Conservation (phyloP, 495 filamentous ascomycete species). For the Trichoderma orchidacearum region DNA sequence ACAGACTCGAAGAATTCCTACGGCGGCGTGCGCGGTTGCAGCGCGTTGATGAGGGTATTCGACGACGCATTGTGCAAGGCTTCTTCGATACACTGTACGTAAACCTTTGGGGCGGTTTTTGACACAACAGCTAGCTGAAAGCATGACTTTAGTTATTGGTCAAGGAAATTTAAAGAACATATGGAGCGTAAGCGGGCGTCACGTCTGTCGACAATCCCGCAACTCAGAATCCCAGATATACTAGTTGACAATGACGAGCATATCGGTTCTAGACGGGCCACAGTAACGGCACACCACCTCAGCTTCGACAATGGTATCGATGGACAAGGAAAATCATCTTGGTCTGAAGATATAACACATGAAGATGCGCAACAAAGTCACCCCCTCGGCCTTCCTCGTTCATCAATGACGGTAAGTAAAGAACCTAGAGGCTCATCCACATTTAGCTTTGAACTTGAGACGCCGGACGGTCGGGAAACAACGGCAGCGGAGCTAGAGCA, state of each 20-base stretch:
- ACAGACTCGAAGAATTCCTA: conserved; percentile 81
- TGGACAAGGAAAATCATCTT: neutral
- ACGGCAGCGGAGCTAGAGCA: conserved; percentile 20
- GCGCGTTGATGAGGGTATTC: conserved; percentile 91
- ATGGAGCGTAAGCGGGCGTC: conserved; percentile 52
- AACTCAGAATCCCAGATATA: conserved; percentile 82
- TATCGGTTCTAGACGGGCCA: neutral
- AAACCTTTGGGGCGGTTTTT: too few relatives aligned
- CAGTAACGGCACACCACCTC: conserved; percentile 1
- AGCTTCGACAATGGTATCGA: neutral
- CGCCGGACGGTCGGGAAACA: conserved; percentile 17
- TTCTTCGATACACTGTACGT: conserved; percentile 87
- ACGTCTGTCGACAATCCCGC: conserved; percentile 63
- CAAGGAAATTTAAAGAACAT: conserved; percentile 62
- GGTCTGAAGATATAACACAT: conserved; percentile 1
- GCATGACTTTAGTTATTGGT: conserved; percentile 45
- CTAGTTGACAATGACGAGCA: conserved; percentile 57
- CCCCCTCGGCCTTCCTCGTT: conserved; percentile 25
- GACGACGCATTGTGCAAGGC: conserved; percentile 72
- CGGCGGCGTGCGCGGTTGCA: conserved; percentile 81
- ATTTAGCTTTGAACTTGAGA: conserved; percentile 33
- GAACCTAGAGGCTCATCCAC: conserved; percentile 7
- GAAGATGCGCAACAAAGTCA: conserved; percentile 10
- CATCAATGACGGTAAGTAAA: conserved; percentile 1
- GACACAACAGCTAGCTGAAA: conserved; percentile 6